A percentile compares a stretch with the other conserved stretches of the same genome.
phyloP scores from a whole-genome alignment of 305 asterid species.

The Fraxinus dipetala region DNA sequence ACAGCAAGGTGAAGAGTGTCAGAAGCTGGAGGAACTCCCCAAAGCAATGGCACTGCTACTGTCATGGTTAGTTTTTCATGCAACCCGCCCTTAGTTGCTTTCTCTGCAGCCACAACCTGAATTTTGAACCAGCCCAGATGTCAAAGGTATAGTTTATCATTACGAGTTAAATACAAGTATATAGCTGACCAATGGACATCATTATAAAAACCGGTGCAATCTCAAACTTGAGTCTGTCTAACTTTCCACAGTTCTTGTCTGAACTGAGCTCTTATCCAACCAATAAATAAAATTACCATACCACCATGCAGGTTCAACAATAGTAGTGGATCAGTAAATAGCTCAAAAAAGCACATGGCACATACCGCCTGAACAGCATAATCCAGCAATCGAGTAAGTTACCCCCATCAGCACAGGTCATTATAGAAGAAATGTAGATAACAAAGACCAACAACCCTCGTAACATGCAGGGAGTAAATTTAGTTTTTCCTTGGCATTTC shows the following conservation, averaged over 20 bases:
- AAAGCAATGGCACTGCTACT: constrained; percentile 86
- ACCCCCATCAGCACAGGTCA: background rate
- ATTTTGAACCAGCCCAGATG: constrained; percentile 3
- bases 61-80: constrained; percentile 90
- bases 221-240: background rate
- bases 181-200: background rate
- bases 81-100: constrained; percentile 68
- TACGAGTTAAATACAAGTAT: background rate
- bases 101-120: constrained; percentile 83
- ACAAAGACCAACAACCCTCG: background rate
- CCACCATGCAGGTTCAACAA: background rate
- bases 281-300: background rate
- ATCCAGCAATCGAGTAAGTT: background rate
- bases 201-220: background rate
- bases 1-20: constrained; percentile 91
- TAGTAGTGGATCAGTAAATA: background rate
- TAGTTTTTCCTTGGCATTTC: background rate
- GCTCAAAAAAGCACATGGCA: background rate
- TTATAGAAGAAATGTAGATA: background rate
- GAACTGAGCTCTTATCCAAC: background rate
- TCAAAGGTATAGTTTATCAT: background rate
- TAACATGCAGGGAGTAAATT: background rate
- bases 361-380: background rate
- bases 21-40: constrained; percentile 99
- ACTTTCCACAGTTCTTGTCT: background rate